A percentile compares a stretch with the other conserved stretches of the same genome.
These are phyloP conservation scores for Pyricularia sp. DNA, from an alignment of 2,329 filamentous ascomycete species.

Conservation along the genomic window DNA sequence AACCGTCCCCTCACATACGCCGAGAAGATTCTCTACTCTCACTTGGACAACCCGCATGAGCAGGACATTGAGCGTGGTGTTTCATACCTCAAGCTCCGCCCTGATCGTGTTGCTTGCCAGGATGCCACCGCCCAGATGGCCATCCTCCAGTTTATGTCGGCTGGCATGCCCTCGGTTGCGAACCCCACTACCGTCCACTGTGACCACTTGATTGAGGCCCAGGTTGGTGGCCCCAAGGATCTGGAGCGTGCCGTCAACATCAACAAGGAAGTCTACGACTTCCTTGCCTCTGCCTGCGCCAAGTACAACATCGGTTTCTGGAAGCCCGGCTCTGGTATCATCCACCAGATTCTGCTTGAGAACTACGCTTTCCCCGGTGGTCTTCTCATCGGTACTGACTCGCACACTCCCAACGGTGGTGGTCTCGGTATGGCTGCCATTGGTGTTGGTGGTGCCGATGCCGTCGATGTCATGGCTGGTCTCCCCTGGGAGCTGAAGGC, in stretches of 20 bases:
- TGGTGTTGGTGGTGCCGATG: slow-evolving; percentile 96
- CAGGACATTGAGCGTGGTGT: slow-evolving; percentile 94
- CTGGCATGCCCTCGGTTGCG: slow-evolving; percentile 89
- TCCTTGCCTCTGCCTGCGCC: slow-evolving; percentile 84
- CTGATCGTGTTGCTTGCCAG: slow-evolving; percentile 97
- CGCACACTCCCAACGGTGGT: slow-evolving; percentile 94
- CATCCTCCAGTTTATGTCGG: slow-evolving; percentile 99
- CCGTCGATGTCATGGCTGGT: slow-evolving; percentile 96
- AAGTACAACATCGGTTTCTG: slow-evolving; percentile 99
- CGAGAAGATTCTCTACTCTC: slow-evolving; percentile 99
- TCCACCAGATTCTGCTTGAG: slow-evolving; percentile 96
- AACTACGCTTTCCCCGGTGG: slow-evolving; percentile 99
- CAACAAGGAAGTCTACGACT: slow-evolving; percentile 97
- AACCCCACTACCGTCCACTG: slow-evolving; percentile 96
- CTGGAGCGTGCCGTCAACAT: slow-evolving; percentile 80
- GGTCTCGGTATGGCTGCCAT: slow-evolving; percentile 93
- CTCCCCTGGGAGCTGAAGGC: slow-evolving; percentile 98
- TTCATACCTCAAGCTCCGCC: slow-evolving; percentile 93
- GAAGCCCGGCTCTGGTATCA: slow-evolving; percentile 97
- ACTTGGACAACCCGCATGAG: slow-evolving; percentile 91
- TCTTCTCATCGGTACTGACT: slow-evolving; percentile 92
- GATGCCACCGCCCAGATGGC: slow-evolving; percentile 99
- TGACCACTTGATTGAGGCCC: slow-evolving; percentile 98
- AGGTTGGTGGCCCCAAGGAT: slow-evolving; percentile 90
- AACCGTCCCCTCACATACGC: slow-evolving; percentile 91